phyloP scores from a whole-genome alignment of 2,329 filamentous ascomycete genomes.

The Aspergillus ochraceus region DNA sequence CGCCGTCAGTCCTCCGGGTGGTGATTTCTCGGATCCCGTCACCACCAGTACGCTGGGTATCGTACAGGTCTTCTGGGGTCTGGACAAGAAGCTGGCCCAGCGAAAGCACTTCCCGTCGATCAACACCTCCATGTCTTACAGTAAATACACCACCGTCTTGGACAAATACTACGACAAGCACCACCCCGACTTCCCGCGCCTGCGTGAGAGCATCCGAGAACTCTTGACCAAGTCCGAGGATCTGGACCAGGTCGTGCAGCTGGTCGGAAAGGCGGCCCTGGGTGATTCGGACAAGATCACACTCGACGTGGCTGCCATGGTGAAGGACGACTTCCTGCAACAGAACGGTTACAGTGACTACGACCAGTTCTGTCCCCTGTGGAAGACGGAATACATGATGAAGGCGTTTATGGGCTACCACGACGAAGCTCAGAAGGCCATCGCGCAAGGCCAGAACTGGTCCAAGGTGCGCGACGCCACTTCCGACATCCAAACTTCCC shows the following conservation, averaged over 20 bases:
- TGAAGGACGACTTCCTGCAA: slow-evolving; percentile 99
- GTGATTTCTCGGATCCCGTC: slow-evolving; percentile 98
- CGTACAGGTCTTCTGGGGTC: slow-evolving; percentile 99
- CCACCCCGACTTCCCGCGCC: slow-evolving; percentile 87
- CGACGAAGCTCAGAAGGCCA: slow-evolving; percentile 94
- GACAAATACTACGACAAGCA: slow-evolving; percentile 95
- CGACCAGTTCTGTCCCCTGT: slow-evolving; percentile 97
- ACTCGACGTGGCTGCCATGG: slow-evolving; percentile 80
- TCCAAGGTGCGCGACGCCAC: slow-evolving; percentile 89
- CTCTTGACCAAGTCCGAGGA: slow-evolving; percentile 94
- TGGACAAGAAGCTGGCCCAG: slow-evolving; percentile 99
- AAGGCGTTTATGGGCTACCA: slow-evolving; percentile 98
- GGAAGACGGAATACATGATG: slow-evolving; percentile 99
- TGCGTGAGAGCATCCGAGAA: slow-evolving; percentile 91
- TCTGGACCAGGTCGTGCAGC: slow-evolving; percentile 95
- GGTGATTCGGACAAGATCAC: slow-evolving; percentile 99
- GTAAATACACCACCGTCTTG: slow-evolving; percentile 86
- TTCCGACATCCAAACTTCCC: slow-evolving; percentile 75
- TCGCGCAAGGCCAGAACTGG: slow-evolving; percentile 89
- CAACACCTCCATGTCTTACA: slow-evolving; percentile 93
- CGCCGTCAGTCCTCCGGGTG: slow-evolving; percentile 93
- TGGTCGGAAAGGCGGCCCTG: slow-evolving; percentile 94
- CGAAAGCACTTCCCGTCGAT: slow-evolving; percentile 99
- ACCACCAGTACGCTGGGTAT: slow-evolving; percentile 92
- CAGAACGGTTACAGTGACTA: slow-evolving; percentile 99